Base-by-base conservation (phyloP, 2,329 filamentous ascomycete genomes). In the Clonostachys rhizophaga region DNA sequence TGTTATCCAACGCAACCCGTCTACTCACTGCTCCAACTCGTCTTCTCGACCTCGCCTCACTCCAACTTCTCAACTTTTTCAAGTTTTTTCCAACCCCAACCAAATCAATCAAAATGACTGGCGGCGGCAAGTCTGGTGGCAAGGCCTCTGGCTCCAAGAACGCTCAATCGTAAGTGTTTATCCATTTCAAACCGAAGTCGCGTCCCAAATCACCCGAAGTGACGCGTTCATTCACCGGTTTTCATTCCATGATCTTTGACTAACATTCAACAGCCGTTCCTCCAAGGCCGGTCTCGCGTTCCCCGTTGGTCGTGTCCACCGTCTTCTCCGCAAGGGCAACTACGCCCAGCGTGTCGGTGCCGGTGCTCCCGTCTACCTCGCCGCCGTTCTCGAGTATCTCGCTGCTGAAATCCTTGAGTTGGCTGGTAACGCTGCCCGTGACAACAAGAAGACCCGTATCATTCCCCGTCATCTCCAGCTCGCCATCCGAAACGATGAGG, bases 391-490 rank as follows among this genome's bases (percentile, higher is more conserved):
- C 44, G 94, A 99, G 78, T 99, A 99, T 71, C 87, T 99, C 50
- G 92, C 94, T 60, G 94, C 94, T 58, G 94, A 99, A 80, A 96
- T 99, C 62, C 91, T 99, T 66, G 94, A 99, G 78, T 78, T 99
- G 76, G 94, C 94, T 71, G 94, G 94, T 63, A 99, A 99, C 74
- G 94, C 94, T 64, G 94, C 94, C 55, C 92, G 94, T 63, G 94
- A 99, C 79, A 96, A 97, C 86, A 99, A 99, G 89, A 97, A 97
- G 88, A 99, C 92, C 56, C 91, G 94, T 87, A 99, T 99, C 78
- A 99, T 97, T 52, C 94, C 94, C 57, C 91, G 94, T 74, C 94
- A 99, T 75, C 84, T 99, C 43, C 94, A 99, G 80, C 90, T 99
- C 61, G 94, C 94, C 75, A 99, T 99, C 79, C 87, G 94, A 67